A percentile compares a stretch with the other conserved stretches of the same genome.
Conservation (phyloP, 2,329 filamentous ascomycete genomes). For the Drechslera avenae region DNA sequence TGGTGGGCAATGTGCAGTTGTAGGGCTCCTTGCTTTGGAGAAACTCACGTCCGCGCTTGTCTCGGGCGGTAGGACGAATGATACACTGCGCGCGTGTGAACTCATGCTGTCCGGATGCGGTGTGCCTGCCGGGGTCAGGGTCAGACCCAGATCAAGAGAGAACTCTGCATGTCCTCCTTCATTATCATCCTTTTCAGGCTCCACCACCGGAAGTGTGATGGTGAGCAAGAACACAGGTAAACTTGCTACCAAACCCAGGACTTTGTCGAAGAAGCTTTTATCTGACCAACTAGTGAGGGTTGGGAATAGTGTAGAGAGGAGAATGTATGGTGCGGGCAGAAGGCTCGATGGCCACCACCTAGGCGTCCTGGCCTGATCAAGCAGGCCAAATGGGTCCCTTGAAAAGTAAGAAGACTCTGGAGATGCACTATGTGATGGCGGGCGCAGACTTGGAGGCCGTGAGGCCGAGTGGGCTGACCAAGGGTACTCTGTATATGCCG, state of each 20-base stretch:
- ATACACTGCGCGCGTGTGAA: slow-evolving; percentile 26
- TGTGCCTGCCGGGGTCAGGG: slow-evolving; percentile 38
- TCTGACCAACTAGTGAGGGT: slow-evolving; percentile 81
- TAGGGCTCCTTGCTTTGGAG: slow-evolving; percentile 14
- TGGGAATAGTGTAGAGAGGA: slow-evolving; percentile 80
- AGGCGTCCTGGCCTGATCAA: slow-evolving; percentile 53
- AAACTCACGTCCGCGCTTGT: slow-evolving; percentile 11
- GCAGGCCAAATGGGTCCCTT: slow-evolving; percentile 51
- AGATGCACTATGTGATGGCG: slow-evolving; percentile 59
- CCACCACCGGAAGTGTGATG: slow-evolving; percentile 88
- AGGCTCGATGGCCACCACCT: slow-evolving; percentile 82
- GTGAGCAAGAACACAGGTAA: slow-evolving; percentile 89
- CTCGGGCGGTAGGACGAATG: slow-evolving; percentile 30
- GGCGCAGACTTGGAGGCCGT: slow-evolving; percentile 60
- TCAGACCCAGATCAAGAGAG: slow-evolving; percentile 40
- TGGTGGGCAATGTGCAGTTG: background rate
- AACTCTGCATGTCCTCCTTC: slow-evolving; percentile 21
- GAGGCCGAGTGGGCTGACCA: slow-evolving; percentile 51
- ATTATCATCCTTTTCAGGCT: slow-evolving; percentile 61
- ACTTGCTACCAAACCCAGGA: slow-evolving; percentile 81
- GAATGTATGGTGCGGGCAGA: slow-evolving; percentile 72
- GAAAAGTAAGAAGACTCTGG: slow-evolving; percentile 55
- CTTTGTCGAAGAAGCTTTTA: slow-evolving; percentile 83
- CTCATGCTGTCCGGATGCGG: slow-evolving; percentile 26
- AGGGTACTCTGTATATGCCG: slow-evolving; percentile 64